Base-by-base conservation (phyloP, 2,329 filamentous ascomycete species). In the Cordyceps pruinosa region DNA sequence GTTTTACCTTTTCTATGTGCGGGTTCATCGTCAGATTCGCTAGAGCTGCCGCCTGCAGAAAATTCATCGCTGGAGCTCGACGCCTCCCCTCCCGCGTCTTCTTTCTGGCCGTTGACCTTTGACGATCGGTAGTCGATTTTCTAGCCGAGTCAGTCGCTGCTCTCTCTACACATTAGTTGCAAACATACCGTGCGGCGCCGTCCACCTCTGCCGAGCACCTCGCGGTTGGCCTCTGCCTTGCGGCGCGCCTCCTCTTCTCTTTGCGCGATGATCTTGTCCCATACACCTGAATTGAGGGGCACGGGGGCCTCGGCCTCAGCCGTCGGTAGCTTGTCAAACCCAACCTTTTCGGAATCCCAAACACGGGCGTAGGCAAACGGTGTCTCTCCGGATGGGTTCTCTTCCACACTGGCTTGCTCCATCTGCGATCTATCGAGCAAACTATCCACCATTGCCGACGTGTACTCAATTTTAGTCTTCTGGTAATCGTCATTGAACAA, bases 291-390 rank as follows among this genome's bases (percentile, higher is more conserved):
- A 65, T 86, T 86, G 10, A 86, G 77, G 0, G 78, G 75, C 8
- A 77, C 69, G 5, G 80, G 75, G 7, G 81, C 79, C 26, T 82
- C 76, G 2, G 78, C 75, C 6, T 75, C 73, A 25, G 79, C 75
- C 2, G 73, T 71, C 37, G 82, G 77, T 23, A 88, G 79, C 19
- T 88, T 86, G 49, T 86, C 80, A 6, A 96, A 76, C 0, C 77
- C 76, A 8, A 81, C 83, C 62, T 84, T 83, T 35, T 95, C 88
- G 65, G 96, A 95, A 4, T 87, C 88, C 94, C 94, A 99, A 2
- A 99, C 87, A 45, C 90, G 84, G 39, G 93, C 93, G 70, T 94
- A 90, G 5, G 88, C 90, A 69, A 97, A 99, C 57, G 92, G 88
- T 0, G 85, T 87, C 67, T 95, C 89, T 1, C 85, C 84, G 1